Percentiles rank a stretch among this genome's conserved stretches.
Conservation (phyloP, 176 grass and related monocot species). For the Oryza meyeriana region DNA sequence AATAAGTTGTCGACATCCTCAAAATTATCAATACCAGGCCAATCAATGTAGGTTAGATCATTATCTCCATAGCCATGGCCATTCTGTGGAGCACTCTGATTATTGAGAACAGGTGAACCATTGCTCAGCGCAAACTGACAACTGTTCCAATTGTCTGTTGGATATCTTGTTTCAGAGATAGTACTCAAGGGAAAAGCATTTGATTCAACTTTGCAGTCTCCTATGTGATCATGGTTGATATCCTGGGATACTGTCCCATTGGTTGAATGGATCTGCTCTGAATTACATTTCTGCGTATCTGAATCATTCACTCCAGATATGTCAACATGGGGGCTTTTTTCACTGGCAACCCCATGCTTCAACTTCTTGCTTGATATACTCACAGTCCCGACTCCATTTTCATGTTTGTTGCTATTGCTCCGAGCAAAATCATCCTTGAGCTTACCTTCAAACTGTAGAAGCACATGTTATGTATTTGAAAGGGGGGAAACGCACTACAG, state of each 20-base stretch:
- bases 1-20: conserved; percentile 88
- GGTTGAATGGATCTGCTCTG: conserved; percentile 28
- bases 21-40: conserved; percentile 86
- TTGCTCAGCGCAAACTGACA: conserved; percentile 37
- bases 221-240: conserved; percentile 18
- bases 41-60: conserved; percentile 84
- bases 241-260: conserved; percentile 30
- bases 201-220: conserved; percentile 31
- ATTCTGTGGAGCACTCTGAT: conserved; percentile 35
- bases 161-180: conserved; percentile 31
- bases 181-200: conserved; percentile 21
- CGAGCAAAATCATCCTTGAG: conserved; percentile 52
- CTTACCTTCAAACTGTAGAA: conserved; percentile 60
- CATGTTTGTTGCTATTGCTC: conserved; percentile 26
- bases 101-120: conserved; percentile 44
- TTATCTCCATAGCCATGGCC: conserved; percentile 50
- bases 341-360: conserved; percentile 31
- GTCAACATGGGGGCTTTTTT: conserved; percentile 27
- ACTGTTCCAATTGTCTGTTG: conserved; percentile 44
- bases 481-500: neutral
- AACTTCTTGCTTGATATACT: conserved; percentile 45
- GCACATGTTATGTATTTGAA: conserved; percentile 7
- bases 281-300: conserved; percentile 42
- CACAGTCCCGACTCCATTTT: conserved; percentile 21
- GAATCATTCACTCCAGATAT: conserved; percentile 22